phyloP scores from a whole-genome alignment of 345 rosid genomes.

The Moricandia moricandioides region DNA sequence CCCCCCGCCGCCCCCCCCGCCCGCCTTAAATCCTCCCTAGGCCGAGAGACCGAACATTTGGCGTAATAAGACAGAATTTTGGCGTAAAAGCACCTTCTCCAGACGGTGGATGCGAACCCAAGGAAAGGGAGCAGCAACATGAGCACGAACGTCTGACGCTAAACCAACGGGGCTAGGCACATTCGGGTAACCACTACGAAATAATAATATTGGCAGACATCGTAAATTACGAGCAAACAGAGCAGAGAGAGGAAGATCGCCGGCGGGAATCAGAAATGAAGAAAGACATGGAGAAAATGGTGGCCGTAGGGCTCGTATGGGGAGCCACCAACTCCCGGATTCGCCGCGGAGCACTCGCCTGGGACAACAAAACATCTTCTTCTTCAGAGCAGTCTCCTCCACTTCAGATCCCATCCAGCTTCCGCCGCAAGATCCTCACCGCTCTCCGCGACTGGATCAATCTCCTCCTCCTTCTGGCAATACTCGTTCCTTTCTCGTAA shows the following conservation, averaged over 20 bases:
- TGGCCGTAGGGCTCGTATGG: conserved; percentile 85
- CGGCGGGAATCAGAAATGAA: conserved; percentile 28
- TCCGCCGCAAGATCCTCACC: conserved; percentile 42
- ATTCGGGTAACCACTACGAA: too few relatives aligned
- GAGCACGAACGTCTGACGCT: too few relatives aligned
- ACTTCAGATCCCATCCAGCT: conserved; percentile 24
- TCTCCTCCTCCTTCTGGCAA: conserved; percentile 82
- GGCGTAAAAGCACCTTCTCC: too few relatives aligned
- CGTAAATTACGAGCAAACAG: background rate
- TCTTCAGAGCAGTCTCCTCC: conserved; percentile 27
- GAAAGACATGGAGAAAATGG: conserved; percentile 76
- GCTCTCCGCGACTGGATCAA: conserved; percentile 48
- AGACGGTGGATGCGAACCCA: too few relatives aligned
- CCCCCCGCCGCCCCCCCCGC: too few relatives aligned
- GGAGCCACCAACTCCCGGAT: conserved; percentile 88
- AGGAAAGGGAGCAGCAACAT: too few relatives aligned
- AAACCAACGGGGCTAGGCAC: too few relatives aligned
- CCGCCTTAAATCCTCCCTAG: too few relatives aligned
- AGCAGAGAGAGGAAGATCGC: background rate
- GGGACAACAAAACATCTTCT: conserved; percentile 43
- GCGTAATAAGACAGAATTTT: too few relatives aligned
- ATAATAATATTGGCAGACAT: too few relatives aligned
- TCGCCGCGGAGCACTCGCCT: conserved; percentile 86
- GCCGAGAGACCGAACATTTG: too few relatives aligned
- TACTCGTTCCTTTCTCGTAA: conserved; percentile 78